Conservation (phyloP, 1,284 basidiomycete genomes). For the Apiotrichum domesticum region DNA sequence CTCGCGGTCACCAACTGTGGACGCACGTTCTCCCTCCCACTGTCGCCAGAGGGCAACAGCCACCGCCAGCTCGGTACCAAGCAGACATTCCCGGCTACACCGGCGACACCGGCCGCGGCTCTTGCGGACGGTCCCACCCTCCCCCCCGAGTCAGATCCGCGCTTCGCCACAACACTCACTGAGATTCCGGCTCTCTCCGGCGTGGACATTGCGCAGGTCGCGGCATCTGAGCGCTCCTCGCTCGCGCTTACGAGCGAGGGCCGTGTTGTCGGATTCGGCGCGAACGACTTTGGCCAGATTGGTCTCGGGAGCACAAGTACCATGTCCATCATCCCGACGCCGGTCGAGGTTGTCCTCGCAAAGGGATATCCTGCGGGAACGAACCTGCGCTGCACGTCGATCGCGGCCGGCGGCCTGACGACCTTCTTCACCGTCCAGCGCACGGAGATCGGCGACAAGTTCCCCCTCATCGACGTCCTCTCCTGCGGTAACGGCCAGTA, state of each 20-base stretch:
- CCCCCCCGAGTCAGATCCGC: slow-evolving; percentile 51
- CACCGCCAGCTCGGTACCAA: slow-evolving; percentile 79
- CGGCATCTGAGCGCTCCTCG: slow-evolving; percentile 66
- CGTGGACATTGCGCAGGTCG: slow-evolving; percentile 62
- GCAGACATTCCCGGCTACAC: slow-evolving; percentile 50
- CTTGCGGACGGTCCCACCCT: slow-evolving; percentile 26
- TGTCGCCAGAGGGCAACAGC: slow-evolving; percentile 69
- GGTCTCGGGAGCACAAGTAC: slow-evolving; percentile 68
- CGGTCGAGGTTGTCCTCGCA: slow-evolving; percentile 72
- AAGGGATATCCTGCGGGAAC: slow-evolving; percentile 54
- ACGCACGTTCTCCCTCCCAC: slow-evolving; percentile 71
- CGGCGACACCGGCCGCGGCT: slow-evolving; percentile 29
- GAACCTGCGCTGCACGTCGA: slow-evolving; percentile 57
- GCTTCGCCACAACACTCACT: slow-evolving; percentile 67
- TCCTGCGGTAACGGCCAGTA: slow-evolving; percentile 73
- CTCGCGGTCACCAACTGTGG: slow-evolving; percentile 77
- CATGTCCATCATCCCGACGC: slow-evolving; percentile 68
- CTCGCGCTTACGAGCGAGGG: slow-evolving; percentile 66
- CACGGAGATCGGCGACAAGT: slow-evolving; percentile 24
- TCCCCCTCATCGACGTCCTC: slow-evolving; percentile 60
- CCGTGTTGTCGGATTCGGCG: slow-evolving; percentile 81
- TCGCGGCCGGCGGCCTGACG: slow-evolving; percentile 56
- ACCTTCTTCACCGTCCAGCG: slow-evolving; percentile 73
- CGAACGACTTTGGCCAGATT: slow-evolving; percentile 77
- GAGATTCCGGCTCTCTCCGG: slow-evolving; percentile 72